Evolutionary conservation across 805 yeast genomes (phyloP).

Genomic region (Cyberlindnera veronae): DNA sequence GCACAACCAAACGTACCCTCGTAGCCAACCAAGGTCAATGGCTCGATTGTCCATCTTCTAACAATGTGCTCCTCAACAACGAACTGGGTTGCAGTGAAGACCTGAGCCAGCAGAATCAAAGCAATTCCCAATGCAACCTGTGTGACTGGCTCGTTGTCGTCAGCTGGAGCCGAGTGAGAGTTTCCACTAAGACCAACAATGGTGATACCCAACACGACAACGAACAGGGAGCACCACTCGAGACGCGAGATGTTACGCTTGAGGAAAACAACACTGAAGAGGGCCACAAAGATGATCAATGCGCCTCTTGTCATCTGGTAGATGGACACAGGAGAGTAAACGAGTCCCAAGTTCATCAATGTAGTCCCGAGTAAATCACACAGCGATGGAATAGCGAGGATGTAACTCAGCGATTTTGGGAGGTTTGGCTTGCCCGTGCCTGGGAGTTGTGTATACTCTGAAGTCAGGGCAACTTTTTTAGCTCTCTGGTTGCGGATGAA

Average conservation of each 20-base stretch:
- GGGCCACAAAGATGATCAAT: conserved; percentile 70
- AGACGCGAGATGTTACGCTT: conserved; percentile 49
- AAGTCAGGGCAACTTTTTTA: neutral
- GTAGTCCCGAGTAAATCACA: conserved; percentile 77
- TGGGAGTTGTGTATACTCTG: conserved; percentile 3
- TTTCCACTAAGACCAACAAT: conserved; percentile 73
- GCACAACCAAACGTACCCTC: conserved; percentile 68
- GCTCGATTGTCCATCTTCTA: conserved; percentile 48
- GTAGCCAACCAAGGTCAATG: conserved; percentile 63
- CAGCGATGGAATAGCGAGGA: conserved; percentile 57
- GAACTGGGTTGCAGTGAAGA: conserved; percentile 73
- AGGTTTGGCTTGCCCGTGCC: conserved; percentile 15
- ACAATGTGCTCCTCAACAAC: conserved; percentile 74
- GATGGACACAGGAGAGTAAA: conserved; percentile 72
- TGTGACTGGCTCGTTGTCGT: conserved; percentile 1
- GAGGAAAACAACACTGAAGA: conserved; percentile 62
- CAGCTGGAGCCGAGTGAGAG: conserved; percentile 17
- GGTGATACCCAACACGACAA: conserved; percentile 67
- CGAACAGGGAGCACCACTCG: conserved; percentile 65
- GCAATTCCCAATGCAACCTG: conserved; percentile 52
- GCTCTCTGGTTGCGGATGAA: conserved; percentile 18
- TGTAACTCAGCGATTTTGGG: conserved; percentile 28
- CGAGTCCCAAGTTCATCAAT: conserved; percentile 67
- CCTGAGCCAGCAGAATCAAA: conserved; percentile 56
- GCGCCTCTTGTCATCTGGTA: conserved; percentile 88